Percentiles rank a stretch among this genome's conserved stretches.
These are phyloP conservation scores for Umbelopsis isabellina DNA, from an alignment of 192 early-diverging fungal genomes.

Conservation along the genomic window DNA sequence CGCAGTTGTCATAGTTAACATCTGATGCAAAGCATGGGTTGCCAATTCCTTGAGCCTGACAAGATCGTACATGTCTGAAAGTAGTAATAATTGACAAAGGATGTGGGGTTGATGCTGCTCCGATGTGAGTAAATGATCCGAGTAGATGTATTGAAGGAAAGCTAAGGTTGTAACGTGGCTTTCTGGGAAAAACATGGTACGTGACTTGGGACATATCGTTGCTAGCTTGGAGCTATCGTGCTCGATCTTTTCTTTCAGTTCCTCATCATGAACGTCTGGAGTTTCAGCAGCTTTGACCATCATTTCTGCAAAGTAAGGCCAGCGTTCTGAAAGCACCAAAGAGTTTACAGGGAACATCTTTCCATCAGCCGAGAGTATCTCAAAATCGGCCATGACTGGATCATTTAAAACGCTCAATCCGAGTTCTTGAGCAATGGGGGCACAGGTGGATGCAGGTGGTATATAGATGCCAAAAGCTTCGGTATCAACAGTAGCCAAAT, in stretches of 20 bases:
- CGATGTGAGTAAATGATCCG: conserved; percentile 60
- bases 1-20: conserved; percentile 60
- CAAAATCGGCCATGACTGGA: conserved; percentile 56
- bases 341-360: conserved; percentile 59
- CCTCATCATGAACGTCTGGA: background rate
- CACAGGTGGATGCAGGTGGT: conserved; percentile 50
- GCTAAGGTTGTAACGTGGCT: conserved; percentile 33
- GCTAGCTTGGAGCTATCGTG: conserved; percentile 1
- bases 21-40: conserved; percentile 62
- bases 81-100: conserved; percentile 60
- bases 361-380: conserved; percentile 53
- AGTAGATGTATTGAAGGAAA: conserved; percentile 45
- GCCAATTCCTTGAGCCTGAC: conserved; percentile 57
- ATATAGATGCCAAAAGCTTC: conserved; percentile 73
- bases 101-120: conserved; percentile 69
- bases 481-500: conserved; percentile 69
- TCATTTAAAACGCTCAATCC: conserved; percentile 59
- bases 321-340: conserved; percentile 48
- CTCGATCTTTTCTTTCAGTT: conserved; percentile 11
- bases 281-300: conserved; percentile 23
- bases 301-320: conserved; percentile 56
- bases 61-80: conserved; percentile 64
- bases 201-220: conserved; percentile 14
- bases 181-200: conserved; percentile 34
- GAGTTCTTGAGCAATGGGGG: conserved; percentile 55